Evolutionary conservation across 805 yeast genomes (phyloP).

Genomic region (Helenozyma rhizophorensis): DNA sequence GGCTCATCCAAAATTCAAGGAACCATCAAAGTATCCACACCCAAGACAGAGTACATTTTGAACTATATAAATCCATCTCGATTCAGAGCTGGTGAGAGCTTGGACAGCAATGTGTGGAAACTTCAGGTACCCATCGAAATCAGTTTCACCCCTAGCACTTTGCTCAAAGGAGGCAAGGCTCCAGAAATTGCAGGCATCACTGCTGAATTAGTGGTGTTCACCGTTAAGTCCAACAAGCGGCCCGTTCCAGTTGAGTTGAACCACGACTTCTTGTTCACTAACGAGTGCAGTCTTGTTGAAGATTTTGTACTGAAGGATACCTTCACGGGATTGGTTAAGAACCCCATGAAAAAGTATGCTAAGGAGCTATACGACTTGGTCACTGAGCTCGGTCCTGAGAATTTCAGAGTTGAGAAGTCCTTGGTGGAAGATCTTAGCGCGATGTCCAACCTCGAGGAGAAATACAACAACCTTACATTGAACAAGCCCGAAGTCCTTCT

Average conservation of each 20-base stretch:
- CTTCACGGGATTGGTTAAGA: constrained; percentile 29
- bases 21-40: constrained; percentile 28
- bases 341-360: constrained; percentile 29
- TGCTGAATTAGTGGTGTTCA: constrained; percentile 28
- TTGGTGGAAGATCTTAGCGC: constrained; percentile 27
- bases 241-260: constrained; percentile 35
- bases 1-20: constrained; percentile 31
- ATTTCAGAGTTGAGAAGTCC: constrained; percentile 24
- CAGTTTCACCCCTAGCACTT: constrained; percentile 21
- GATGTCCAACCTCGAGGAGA: constrained; percentile 27
- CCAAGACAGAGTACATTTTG: constrained; percentile 24
- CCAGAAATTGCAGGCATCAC: constrained; percentile 12
- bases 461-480: constrained; percentile 25
- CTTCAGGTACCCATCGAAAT: constrained; percentile 29
- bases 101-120: constrained; percentile 11
- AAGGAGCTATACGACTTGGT: constrained; percentile 22
- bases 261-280: constrained; percentile 31
- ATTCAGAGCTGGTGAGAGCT: constrained; percentile 10
- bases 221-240: constrained; percentile 26
- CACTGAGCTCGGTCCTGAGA: constrained; percentile 20
- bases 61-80: constrained; percentile 21
- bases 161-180: constrained; percentile 4
- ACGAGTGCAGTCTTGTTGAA: constrained; percentile 4
- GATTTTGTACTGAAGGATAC: constrained; percentile 16
- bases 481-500: constrained; percentile 14